Evolutionary conservation across 2,329 filamentous ascomycete genomes (phyloP).

Genomic region (Curvularia verruculosa): DNA sequence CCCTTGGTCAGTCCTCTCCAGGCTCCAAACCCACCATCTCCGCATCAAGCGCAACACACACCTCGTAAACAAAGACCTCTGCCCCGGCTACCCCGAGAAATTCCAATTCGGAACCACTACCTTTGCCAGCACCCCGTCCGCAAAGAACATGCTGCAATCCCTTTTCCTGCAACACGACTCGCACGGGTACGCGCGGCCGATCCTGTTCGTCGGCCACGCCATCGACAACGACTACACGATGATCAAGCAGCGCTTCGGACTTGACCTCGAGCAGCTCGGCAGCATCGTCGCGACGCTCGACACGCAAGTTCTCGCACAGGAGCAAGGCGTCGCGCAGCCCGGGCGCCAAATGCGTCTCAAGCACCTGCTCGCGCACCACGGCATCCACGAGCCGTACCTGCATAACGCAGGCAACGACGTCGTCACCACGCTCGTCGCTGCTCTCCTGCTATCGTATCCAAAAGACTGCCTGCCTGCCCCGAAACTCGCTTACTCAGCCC

Average conservation of each 20-base stretch:
- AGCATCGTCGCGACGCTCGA: constrained; percentile 26
- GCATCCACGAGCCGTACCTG: constrained; percentile 12
- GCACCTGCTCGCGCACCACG: constrained; percentile 5
- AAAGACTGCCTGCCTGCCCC: no score
- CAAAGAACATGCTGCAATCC: constrained; percentile 7
- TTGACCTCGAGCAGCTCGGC: constrained; percentile 20
- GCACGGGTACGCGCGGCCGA: constrained; percentile 1
- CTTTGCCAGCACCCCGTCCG: constrained; percentile 17
- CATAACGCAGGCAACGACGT: constrained; percentile 28
- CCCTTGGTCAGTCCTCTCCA: constrained; percentile 1
- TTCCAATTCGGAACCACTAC: constrained; percentile 27
- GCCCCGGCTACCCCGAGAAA: constrained; percentile 15
- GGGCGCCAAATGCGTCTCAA: constrained; percentile 5
- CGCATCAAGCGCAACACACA: constrained; percentile 26
- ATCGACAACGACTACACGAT: constrained; percentile 22
- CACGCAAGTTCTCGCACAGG: constrained; percentile 24
- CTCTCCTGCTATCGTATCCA: no score
- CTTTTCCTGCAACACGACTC: constrained; percentile 7
- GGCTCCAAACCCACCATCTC: constrained; percentile 16
- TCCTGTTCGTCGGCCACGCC: constrained; percentile 34
- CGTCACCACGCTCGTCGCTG: constrained; percentile 16
- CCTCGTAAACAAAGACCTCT: constrained; percentile 19
- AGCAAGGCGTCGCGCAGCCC: constrained; percentile 8
- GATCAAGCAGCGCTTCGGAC: constrained; percentile 21
- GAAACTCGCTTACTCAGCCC: background rate